These are phyloP conservation scores for Pogostemon cablin DNA, from an alignment of 257 asterid species.

Conservation along the genomic window DNA sequence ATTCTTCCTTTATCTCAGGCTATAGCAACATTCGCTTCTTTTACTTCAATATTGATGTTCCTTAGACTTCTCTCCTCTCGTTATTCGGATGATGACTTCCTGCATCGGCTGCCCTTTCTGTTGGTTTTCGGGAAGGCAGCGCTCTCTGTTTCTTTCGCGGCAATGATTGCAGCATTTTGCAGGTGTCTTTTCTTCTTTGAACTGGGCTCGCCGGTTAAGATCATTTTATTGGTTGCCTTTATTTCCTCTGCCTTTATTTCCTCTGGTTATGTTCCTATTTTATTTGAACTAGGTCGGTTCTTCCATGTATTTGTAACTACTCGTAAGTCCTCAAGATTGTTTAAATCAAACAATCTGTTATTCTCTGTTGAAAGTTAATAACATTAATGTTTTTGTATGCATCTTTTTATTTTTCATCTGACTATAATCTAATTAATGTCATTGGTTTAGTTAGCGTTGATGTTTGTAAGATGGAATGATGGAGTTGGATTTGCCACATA, in stretches of 20 bases:
- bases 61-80: constrained; percentile 37
- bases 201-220: neutral
- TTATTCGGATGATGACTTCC: neutral
- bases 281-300: neutral
- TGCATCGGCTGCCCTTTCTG: neutral
- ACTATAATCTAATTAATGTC: no score
- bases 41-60: constrained; percentile 42
- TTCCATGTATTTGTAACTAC: neutral
- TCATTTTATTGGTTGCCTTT: neutral
- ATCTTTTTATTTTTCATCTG: no score
- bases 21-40: constrained; percentile 36
- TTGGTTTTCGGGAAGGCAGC: neutral
- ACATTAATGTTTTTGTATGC: no score
- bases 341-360: neutral
- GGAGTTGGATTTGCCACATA: no score
- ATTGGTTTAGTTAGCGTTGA: no score
- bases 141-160: neutral
- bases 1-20: constrained; percentile 41
- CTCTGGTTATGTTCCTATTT: neutral
- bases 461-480: no score
- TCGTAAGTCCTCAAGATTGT: neutral
- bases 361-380: no score
- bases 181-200: neutral
- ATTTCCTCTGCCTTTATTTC: no score
- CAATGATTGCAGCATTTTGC: neutral